A percentile compares a stretch with the other conserved stretches of the same genome.
These are phyloP conservation scores for Cladosporium cucumerinum DNA, from an alignment of 2,329 filamentous ascomycete genomes.

Conservation along the genomic window DNA sequence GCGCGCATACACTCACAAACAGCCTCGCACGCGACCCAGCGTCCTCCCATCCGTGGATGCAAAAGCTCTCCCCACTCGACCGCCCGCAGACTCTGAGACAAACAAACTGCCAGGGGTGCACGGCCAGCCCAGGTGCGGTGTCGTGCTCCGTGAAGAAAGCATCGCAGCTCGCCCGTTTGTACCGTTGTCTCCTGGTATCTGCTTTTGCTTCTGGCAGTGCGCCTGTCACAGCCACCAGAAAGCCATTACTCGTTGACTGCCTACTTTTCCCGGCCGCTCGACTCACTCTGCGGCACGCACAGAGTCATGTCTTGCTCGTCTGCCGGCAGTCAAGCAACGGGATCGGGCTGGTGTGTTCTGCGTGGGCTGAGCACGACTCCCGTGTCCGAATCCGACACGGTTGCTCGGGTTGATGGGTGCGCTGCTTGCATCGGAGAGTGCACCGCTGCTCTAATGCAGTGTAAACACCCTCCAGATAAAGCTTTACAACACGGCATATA, in stretches of 20 bases:
- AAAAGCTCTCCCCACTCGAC: background rate
- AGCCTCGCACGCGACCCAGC: background rate
- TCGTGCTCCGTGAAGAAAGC: constrained; percentile 3
- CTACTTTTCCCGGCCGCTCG: background rate
- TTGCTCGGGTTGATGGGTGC: background rate
- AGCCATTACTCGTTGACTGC: background rate
- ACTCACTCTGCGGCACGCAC: background rate
- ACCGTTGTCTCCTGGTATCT: background rate
- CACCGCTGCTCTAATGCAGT: background rate
- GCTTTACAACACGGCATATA: constrained; percentile 1
- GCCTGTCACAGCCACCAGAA: background rate
- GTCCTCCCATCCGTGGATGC: background rate
- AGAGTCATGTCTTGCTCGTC: constrained; percentile 6
- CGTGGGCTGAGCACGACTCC: background rate
- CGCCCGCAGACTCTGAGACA: constrained; percentile 3
- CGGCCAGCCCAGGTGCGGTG: background rate
- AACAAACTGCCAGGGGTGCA: background rate
- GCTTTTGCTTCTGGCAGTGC: background rate
- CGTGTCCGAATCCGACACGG: background rate
- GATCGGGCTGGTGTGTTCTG: background rate
- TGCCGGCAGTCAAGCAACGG: background rate
- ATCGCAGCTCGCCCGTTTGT: background rate
- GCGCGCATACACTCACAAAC: background rate
- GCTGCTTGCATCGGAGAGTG: background rate
- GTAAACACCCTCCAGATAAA: background rate